A percentile compares a stretch with the other conserved stretches of the same genome.
These are phyloP conservation scores for Dryas integrifolia DNA, from an alignment of 331 rosid species.

Conservation along the genomic window DNA sequence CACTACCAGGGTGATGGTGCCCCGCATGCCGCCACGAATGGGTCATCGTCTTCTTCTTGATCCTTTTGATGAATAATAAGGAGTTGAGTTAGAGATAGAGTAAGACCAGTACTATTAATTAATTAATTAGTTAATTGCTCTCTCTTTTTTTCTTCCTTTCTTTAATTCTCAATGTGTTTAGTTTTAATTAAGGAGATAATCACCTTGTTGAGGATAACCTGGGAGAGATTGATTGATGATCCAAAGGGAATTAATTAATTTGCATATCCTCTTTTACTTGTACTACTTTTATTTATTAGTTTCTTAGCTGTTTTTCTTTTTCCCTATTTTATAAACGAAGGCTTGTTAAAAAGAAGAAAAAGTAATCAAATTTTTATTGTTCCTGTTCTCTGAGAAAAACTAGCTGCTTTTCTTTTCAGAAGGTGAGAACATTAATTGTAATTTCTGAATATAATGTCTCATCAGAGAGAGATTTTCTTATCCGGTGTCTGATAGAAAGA, in stretches of 20 bases:
- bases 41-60: slow-evolving; percentile 91
- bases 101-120: slow-evolving; percentile 35
- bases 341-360: neutral
- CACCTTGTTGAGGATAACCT: slow-evolving; percentile 45
- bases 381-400: slow-evolving; percentile 2
- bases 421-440: neutral
- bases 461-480: slow-evolving; percentile 26
- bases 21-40: slow-evolving; percentile 61
- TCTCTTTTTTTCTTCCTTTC: neutral
- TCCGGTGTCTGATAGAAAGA: slow-evolving; percentile 66
- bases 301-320: neutral
- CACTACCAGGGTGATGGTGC: slow-evolving; percentile 29
- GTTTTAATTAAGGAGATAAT: slow-evolving; percentile 66
- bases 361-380: neutral
- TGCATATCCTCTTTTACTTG: slow-evolving; percentile 10
- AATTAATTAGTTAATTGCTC: slow-evolving; percentile 29
- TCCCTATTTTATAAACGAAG: neutral
- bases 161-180: slow-evolving; percentile 28
- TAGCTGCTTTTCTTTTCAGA: neutral
- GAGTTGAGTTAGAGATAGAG: slow-evolving; percentile 47
- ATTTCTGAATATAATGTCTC: slow-evolving; percentile 44
- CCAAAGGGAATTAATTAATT: slow-evolving; percentile 25
- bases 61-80: slow-evolving; percentile 31
- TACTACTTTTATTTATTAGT: too few relatives aligned
- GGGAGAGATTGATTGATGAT: slow-evolving; percentile 43